phyloP scores from a whole-genome alignment of 2,329 filamentous ascomycete species.

The Exophiala oligosperma region DNA sequence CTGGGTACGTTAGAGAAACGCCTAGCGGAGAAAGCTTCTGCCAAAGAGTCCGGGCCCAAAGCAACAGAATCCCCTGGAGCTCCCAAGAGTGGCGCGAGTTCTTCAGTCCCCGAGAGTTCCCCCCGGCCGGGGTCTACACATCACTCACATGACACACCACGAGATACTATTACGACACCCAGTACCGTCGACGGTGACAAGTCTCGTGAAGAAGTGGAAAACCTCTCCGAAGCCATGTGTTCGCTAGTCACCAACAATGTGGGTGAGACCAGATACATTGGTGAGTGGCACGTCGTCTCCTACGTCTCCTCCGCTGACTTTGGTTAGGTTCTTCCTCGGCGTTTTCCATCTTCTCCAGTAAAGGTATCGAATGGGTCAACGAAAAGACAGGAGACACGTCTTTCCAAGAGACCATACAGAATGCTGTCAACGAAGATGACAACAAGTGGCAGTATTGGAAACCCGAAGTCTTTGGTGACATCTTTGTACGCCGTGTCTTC shows the following conservation, averaged over 20 bases:
- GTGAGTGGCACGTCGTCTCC: slow-evolving; percentile 49
- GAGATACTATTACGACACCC: slow-evolving; percentile 30
- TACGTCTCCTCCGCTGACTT: slow-evolving; percentile 26
- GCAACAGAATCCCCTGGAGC: slow-evolving; percentile 23
- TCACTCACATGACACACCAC: slow-evolving; percentile 32
- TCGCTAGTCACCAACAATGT: slow-evolving; percentile 92
- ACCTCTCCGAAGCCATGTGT: slow-evolving; percentile 97
- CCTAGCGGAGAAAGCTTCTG: slow-evolving; percentile 52
- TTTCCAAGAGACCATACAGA: slow-evolving; percentile 91
- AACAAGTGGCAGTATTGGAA: slow-evolving; percentile 98
- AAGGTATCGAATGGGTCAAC: slow-evolving; percentile 98
- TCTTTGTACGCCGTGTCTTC: slow-evolving; percentile 84
- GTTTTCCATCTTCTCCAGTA: slow-evolving; percentile 97
- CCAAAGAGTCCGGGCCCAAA: slow-evolving; percentile 22
- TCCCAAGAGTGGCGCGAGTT: slow-evolving; percentile 13
- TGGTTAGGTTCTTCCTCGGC: slow-evolving; percentile 83
- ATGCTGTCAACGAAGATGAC: slow-evolving; percentile 71
- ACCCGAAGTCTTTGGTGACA: slow-evolving; percentile 91
- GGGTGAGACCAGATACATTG: slow-evolving; percentile 94
- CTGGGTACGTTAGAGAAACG: slow-evolving; percentile 84
- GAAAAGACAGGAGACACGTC: slow-evolving; percentile 94
- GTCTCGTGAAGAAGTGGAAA: slow-evolving; percentile 68
- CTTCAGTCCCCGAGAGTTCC: slow-evolving; percentile 13
- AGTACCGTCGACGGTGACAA: slow-evolving; percentile 33
- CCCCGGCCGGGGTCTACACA: slow-evolving; percentile 14